Conservation (phyloP, 352 stramenopile genomes). For the Globisporangium sylvaticum region DNA sequence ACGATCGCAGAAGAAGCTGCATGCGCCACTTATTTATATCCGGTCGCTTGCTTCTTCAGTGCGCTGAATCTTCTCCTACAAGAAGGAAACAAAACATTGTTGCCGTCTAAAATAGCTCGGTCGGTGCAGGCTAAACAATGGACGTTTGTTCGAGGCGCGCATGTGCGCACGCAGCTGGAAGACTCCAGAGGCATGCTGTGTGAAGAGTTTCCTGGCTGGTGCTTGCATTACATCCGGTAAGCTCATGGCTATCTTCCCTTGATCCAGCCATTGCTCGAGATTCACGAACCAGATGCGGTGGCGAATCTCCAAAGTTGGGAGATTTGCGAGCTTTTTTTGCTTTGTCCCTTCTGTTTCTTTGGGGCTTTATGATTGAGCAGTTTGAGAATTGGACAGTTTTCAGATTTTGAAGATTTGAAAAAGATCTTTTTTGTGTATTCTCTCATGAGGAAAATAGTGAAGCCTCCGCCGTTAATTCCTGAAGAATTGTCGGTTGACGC, state of each 20-base stretch:
- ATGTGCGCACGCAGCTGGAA: not conserved
- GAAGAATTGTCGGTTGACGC: not conserved
- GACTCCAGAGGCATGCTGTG: not conserved
- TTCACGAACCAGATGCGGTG: constrained; percentile 5
- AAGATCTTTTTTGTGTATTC: not conserved
- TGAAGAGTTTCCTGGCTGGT: not conserved
- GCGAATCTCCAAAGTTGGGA: not conserved
- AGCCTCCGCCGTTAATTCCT: not conserved
- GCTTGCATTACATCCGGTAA: not conserved
- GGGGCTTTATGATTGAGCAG: not conserved
- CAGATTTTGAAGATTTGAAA: not conserved
- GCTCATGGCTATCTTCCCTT: not conserved
- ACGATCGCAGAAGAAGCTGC: not conserved
- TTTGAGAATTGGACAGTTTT: too few species aligned
- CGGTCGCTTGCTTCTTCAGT: not conserved
- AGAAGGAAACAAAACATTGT: too few species aligned
- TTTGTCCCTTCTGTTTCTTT: not conserved
- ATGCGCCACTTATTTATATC: not conserved
- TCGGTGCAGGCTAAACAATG: not conserved
- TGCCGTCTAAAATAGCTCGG: not conserved
- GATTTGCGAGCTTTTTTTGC: not conserved
- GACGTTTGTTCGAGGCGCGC: not conserved
- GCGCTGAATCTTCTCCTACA: not conserved
- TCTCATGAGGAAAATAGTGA: not conserved
- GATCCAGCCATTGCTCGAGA: not conserved